Base-by-base conservation (phyloP, 1,284 basidiomycete genomes). In the Austropuccinia psidii region DNA sequence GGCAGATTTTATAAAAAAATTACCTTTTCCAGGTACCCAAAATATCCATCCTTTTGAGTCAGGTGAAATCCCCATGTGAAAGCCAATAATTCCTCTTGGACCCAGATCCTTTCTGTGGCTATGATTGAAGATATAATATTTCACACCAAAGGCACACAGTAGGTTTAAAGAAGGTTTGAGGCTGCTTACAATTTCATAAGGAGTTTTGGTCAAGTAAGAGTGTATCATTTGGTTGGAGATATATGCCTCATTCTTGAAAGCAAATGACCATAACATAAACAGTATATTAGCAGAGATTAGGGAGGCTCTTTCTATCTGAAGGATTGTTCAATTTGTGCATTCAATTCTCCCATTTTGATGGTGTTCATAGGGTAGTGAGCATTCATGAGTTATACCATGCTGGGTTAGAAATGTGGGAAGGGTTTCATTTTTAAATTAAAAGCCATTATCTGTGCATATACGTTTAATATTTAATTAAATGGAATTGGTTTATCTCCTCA, bases 311-410 rank as follows among this genome's bases (percentile, higher is more conserved):
- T 31, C 62, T 47, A 65, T 65, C 2, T 65, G 43, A 4, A 52
- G 33, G 8, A 65, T 31, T 1, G 45, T 29, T 15, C 62, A 7
- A 19, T 65, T 65, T 4, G 43, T 49, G 9, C 62, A 4, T 37
- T 65, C 62, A 5, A 65, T 47, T 29, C 33, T 52, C 5, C 62
- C 47, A 33, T 66, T 66, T 41, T 66, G 64, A 27, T 66, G 45
- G n/a, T 66, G 47, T 24, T 66, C 24, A 29, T 66, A 66, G 1
- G 29, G 45, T 19, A 66, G n/a, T 6, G 45, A 33, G 24, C 47
- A 19, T 52, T 66, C 27, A 31, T 50, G 47, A 4, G 9, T 27
- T 8, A 66, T 66, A 6, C 35, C 13, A 5, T 66, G 35, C n/a
- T 50, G 9, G 5, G 24, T 24, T 5, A 65, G 33, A 17, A 65